Conservation (phyloP, 2,329 filamentous ascomycete species). For the Curvularia eragrostidis region DNA sequence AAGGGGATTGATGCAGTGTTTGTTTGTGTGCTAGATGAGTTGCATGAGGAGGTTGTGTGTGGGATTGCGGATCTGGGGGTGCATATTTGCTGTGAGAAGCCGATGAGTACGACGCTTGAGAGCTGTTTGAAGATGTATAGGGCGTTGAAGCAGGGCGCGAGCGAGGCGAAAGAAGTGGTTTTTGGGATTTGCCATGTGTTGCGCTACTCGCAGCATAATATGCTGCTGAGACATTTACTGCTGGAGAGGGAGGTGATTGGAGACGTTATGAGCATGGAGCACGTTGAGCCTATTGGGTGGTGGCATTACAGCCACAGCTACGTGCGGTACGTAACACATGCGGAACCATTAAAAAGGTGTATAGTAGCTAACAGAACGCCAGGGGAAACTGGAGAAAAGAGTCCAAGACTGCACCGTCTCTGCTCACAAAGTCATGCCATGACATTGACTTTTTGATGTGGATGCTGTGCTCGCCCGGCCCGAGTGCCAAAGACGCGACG, state of each 20-base stretch:
- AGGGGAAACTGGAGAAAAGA: constrained; percentile 92
- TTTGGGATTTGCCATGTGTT: constrained; percentile 95
- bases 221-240: constrained; percentile 78
- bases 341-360: neutral
- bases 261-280: constrained; percentile 83
- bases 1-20: constrained; percentile 64
- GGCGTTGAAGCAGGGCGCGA: constrained; percentile 53
- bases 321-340: constrained; percentile 63
- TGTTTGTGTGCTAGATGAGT: constrained; percentile 83
- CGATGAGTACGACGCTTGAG: constrained; percentile 77
- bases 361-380: constrained; percentile 12
- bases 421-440: constrained; percentile 95
- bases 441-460: constrained; percentile 93
- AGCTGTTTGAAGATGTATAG: constrained; percentile 80
- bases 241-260: constrained; percentile 79
- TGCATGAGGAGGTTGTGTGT: constrained; percentile 81
- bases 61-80: constrained; percentile 72
- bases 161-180: constrained; percentile 52
- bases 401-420: constrained; percentile 75
- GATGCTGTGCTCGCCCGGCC: constrained; percentile 78
- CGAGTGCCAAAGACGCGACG: constrained; percentile 47
- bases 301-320: constrained; percentile 76
- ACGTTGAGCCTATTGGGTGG: constrained; percentile 94
- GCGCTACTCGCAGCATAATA: constrained; percentile 91
- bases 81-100: constrained; percentile 96